Evolutionary conservation across 441 rosid genomes (phyloP).

Genomic region (Aleurites moluccanus): DNA sequence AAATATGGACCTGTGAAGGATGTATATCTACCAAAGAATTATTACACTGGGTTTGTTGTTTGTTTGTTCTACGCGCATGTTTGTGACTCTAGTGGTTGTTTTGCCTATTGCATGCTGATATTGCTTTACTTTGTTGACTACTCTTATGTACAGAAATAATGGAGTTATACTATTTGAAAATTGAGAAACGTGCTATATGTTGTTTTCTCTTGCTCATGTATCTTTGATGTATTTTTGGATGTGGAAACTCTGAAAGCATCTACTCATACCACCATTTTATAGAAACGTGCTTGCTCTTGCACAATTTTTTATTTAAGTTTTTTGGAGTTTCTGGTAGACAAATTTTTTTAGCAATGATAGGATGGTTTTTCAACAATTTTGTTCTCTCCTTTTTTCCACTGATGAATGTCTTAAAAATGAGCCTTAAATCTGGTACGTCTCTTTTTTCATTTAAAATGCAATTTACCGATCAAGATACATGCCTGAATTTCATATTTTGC

Average conservation of each 20-base stretch:
- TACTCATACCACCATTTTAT: not conserved
- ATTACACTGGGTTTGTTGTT: conserved; percentile 67
- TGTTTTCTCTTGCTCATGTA: not conserved
- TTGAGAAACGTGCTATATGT: too few species aligned
- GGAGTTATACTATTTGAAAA: too few species aligned
- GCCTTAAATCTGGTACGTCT: not conserved
- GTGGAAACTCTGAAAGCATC: not conserved
- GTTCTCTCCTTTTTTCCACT: not conserved
- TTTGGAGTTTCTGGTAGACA: not conserved
- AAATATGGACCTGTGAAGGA: conserved; percentile 86
- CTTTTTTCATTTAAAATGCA: not conserved
- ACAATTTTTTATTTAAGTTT: too few species aligned
- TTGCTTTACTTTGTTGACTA: not conserved
- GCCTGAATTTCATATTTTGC: not conserved
- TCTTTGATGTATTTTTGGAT: not conserved
- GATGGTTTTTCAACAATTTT: not conserved
- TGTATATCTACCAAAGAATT: conserved; percentile 80
- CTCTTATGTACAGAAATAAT: not conserved
- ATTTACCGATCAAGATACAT: not conserved
- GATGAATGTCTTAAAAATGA: not conserved
- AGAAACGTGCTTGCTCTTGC: too few species aligned
- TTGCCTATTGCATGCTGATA: not conserved
- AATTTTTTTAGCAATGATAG: not conserved
- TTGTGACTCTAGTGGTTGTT: not conserved
- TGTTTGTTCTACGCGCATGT: not conserved